Evolutionary conservation across 495 filamentous ascomycete genomes (phyloP).

Genomic region (Neurospora sp.): DNA sequence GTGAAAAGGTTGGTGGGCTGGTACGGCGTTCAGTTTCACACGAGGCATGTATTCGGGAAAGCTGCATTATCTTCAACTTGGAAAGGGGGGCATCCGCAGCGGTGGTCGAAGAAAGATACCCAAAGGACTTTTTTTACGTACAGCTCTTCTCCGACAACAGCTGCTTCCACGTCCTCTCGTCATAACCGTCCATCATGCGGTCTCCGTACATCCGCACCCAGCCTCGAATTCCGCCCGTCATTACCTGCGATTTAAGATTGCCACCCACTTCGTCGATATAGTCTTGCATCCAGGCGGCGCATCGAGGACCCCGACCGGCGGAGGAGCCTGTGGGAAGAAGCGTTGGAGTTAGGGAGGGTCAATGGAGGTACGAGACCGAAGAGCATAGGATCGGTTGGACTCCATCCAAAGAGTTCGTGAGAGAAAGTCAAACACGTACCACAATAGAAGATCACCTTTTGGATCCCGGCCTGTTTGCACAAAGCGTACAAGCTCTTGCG

Average conservation of each 20-base stretch:
- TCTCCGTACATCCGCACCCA: constrained; percentile 38
- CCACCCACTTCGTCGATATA: constrained; percentile 24
- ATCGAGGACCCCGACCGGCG: constrained; percentile 34
- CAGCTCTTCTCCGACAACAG: constrained; percentile 19
- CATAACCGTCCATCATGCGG: constrained; percentile 37
- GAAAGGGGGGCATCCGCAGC: not conserved
- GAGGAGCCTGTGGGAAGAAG: constrained; percentile 25
- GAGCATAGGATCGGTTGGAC: not conserved
- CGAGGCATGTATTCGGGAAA: not conserved
- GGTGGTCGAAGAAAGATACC: constrained; percentile 5
- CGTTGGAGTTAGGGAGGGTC: not conserved
- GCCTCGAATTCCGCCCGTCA: constrained; percentile 39
- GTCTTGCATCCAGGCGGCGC: constrained; percentile 40
- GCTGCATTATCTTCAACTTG: not conserved
- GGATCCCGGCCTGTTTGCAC: constrained; percentile 33
- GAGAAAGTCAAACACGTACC: constrained; percentile 19
- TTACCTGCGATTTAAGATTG: constrained; percentile 31
- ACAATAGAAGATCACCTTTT: constrained; percentile 40
- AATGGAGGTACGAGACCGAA: not conserved
- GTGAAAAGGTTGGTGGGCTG: not conserved
- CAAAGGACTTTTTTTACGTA: not conserved
- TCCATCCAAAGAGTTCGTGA: not conserved
- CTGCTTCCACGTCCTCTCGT: constrained; percentile 34
- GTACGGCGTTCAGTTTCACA: constrained; percentile 2
- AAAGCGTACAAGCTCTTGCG: constrained; percentile 27